Percentiles rank a stretch among this genome's conserved stretches.
phyloP scores from a whole-genome alignment of 2,329 filamentous ascomycete genomes.

The Microsporum ferrugineum region DNA sequence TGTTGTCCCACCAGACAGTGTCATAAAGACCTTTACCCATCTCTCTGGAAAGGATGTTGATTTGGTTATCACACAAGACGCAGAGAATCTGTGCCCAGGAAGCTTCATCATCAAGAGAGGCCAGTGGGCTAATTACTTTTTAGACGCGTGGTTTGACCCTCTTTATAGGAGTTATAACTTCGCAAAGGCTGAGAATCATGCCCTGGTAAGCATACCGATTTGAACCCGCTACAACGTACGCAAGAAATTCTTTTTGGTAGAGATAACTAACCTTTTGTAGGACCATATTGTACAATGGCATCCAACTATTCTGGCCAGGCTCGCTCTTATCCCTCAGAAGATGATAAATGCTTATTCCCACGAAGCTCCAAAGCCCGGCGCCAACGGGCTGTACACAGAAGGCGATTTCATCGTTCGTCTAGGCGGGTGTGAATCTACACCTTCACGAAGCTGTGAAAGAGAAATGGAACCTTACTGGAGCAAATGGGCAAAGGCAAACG shows the following conservation, averaged over 20 bases:
- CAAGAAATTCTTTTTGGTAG: background rate
- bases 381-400: slow-evolving; percentile 58
- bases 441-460: slow-evolving; percentile 53
- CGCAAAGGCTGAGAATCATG: slow-evolving; percentile 84
- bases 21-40: slow-evolving; percentile 86
- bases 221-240: background rate
- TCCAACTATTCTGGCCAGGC: slow-evolving; percentile 79
- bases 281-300: slow-evolving; percentile 94
- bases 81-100: slow-evolving; percentile 60
- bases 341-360: slow-evolving; percentile 66
- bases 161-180: slow-evolving; percentile 92
- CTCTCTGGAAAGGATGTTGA: slow-evolving; percentile 68
- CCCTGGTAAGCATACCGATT: slow-evolving; percentile 51
- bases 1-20: slow-evolving; percentile 87
- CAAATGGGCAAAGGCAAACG: slow-evolving; percentile 29
- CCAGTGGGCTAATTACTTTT: slow-evolving; percentile 83
- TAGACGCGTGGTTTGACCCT: slow-evolving; percentile 94
- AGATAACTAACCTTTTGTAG: slow-evolving; percentile 32
- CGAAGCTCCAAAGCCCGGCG: slow-evolving; percentile 27
- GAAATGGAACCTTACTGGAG: slow-evolving; percentile 52
- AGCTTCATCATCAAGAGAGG: slow-evolving; percentile 74
- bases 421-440: slow-evolving; percentile 52
- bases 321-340: slow-evolving; percentile 81
- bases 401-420: slow-evolving; percentile 80
- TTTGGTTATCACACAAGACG: slow-evolving; percentile 74